These are phyloP conservation scores for Juglanconis oblonga DNA, from an alignment of 2,329 filamentous ascomycete species.

Conservation along the genomic window DNA sequence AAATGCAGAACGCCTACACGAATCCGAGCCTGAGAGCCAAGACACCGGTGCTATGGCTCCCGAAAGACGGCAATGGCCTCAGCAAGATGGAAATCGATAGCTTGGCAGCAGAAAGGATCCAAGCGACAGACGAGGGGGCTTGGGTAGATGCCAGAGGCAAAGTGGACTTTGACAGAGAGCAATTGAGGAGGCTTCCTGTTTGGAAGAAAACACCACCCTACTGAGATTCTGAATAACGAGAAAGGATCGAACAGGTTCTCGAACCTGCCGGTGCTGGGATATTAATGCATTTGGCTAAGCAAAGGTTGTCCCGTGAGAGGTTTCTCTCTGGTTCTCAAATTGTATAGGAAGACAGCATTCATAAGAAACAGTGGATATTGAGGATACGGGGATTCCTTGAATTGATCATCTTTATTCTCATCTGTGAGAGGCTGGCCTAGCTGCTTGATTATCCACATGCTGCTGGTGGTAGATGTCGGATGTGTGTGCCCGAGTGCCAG, in stretches of 20 bases:
- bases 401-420: no score
- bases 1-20: slow-evolving; percentile 11
- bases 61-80: slow-evolving; percentile 12
- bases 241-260: neutral
- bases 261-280: neutral
- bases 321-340: no score
- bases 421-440: no score
- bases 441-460: no score
- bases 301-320: no score
- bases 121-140: slow-evolving; percentile 14
- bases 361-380: no score
- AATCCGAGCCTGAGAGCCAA: slow-evolving; percentile 16
- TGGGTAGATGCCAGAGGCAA: slow-evolving; percentile 13
- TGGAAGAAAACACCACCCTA: slow-evolving; percentile 13
- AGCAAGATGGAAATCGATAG: slow-evolving; percentile 14
- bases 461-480: no score
- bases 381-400: no score
- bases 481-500: no score
- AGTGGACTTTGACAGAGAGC: slow-evolving; percentile 13
- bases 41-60: slow-evolving; percentile 15
- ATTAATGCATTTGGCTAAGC: neutral
- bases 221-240: neutral
- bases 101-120: slow-evolving; percentile 1
- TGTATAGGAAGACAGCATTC: no score
- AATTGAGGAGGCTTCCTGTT: slow-evolving; percentile 2